A percentile compares a stretch with the other conserved stretches of the same genome.
Evolutionary conservation across 1,284 basidiomycete species (phyloP).

Genomic region (Clitocybe nebularis): DNA sequence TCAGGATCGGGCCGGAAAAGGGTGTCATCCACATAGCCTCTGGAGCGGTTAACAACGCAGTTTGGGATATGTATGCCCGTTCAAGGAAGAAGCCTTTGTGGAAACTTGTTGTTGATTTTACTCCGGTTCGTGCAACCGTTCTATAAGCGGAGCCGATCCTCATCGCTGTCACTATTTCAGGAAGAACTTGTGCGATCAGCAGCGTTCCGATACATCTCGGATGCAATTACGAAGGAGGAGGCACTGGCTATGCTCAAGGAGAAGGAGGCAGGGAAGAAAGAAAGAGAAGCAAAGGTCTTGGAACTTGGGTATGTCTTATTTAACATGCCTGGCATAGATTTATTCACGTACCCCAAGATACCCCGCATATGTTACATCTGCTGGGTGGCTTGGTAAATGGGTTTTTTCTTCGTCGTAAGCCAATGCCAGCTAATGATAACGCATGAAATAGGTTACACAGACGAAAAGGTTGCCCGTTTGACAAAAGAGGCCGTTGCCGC

Average conservation of each 20-base stretch:
- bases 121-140: constrained; percentile 50
- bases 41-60: constrained; percentile 76
- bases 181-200: constrained; percentile 85
- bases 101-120: constrained; percentile 83
- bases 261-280: constrained; percentile 73
- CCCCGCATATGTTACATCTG: constrained; percentile 93
- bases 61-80: constrained; percentile 84
- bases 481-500: constrained; percentile 81
- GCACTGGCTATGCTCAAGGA: constrained; percentile 80
- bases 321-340: neutral
- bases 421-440: constrained; percentile 22
- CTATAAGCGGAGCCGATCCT: neutral
- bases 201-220: constrained; percentile 91
- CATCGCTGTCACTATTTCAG: constrained; percentile 27
- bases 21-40: constrained; percentile 83
- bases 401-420: constrained; percentile 41
- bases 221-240: constrained; percentile 89
- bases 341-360: constrained; percentile 51
- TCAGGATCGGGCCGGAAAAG: constrained; percentile 84
- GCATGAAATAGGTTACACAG: constrained; percentile 59
- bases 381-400: constrained; percentile 84
- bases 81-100: constrained; percentile 77
- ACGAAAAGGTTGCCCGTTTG: constrained; percentile 86
- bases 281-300: constrained; percentile 71
- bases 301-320: constrained; percentile 48